These are phyloP conservation scores for Solanum arcanum DNA, from an alignment of 257 asterid species.

Conservation along the genomic window DNA sequence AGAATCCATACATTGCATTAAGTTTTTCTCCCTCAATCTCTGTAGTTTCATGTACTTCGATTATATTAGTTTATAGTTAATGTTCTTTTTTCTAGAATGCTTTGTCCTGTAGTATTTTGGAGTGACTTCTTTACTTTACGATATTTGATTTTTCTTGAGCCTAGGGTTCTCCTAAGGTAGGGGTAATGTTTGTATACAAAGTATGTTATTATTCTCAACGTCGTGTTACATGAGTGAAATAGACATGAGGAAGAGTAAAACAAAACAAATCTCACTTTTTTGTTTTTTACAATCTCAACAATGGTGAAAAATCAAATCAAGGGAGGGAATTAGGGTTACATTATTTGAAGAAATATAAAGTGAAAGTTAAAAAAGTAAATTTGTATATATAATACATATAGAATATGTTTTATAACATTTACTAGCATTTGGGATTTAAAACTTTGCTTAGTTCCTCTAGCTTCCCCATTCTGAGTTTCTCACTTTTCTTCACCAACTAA, in stretches of 20 bases:
- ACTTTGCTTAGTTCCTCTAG: conserved; percentile 76
- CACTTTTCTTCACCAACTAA: conserved; percentile 74
- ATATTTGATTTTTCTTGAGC: not conserved
- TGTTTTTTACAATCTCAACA: not conserved
- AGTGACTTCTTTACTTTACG: not conserved
- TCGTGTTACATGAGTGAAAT: not conserved
- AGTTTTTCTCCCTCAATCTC: not conserved
- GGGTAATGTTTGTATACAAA: not conserved
- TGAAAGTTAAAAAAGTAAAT: not conserved
- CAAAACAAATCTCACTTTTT: not conserved
- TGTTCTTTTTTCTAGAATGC: not conserved
- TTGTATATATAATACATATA: not conserved
- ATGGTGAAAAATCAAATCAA: not conserved
- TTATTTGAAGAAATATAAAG: not conserved
- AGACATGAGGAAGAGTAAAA: not conserved
- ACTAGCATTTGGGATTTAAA: conserved; percentile 27
- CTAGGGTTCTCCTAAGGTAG: not conserved
- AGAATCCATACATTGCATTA: not conserved
- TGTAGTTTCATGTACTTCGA: not conserved
- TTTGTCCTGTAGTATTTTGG: not conserved
- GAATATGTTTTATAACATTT: not conserved
- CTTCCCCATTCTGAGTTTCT: conserved; percentile 60
- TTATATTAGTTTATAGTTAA: not conserved
- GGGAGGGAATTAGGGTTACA: not conserved
- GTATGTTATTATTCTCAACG: not conserved